Conservation (phyloP, 2,329 filamentous ascomycete species). For the Exophiala spinifera region DNA sequence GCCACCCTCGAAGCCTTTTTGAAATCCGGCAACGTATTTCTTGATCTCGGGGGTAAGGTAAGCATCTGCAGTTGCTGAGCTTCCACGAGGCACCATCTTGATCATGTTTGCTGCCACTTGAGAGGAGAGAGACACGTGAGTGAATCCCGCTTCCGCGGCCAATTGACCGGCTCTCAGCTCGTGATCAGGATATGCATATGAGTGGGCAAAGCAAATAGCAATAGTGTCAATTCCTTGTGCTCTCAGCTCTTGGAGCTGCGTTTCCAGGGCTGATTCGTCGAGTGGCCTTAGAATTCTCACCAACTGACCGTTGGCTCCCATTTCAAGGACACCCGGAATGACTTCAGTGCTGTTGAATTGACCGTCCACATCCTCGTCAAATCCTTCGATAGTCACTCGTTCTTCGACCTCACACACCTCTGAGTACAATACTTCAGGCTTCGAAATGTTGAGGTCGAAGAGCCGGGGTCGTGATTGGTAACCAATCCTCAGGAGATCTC, state of each 20-base stretch:
- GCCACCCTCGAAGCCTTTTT: slow-evolving; percentile 50
- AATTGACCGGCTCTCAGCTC: slow-evolving; percentile 73
- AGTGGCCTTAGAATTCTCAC: slow-evolving; percentile 56
- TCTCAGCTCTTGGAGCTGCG: slow-evolving; percentile 58
- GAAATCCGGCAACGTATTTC: slow-evolving; percentile 58
- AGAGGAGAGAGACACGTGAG: slow-evolving; percentile 73
- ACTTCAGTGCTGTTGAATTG: no score
- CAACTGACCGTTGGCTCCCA: slow-evolving; percentile 22
- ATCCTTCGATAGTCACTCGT: slow-evolving; percentile 42
- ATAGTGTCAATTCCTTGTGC: slow-evolving; percentile 3
- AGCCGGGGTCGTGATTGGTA: slow-evolving; percentile 88
- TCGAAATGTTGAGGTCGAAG: slow-evolving; percentile 83
- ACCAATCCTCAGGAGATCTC: slow-evolving; percentile 81
- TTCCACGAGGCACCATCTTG: slow-evolving; percentile 73
- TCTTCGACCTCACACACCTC: slow-evolving; percentile 30
- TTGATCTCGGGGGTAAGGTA: slow-evolving; percentile 77
- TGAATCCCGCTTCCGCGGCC: slow-evolving; percentile 75
- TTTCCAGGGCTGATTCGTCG: slow-evolving; percentile 50
- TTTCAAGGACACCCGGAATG: no score
- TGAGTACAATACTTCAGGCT: slow-evolving; percentile 64
- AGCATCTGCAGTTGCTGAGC: slow-evolving; percentile 73
- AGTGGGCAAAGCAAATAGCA: slow-evolving; percentile 57
- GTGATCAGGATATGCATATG: slow-evolving; percentile 83
- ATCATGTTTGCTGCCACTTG: slow-evolving; percentile 71
- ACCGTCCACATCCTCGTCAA: slow-evolving; percentile 35